phyloP scores from a whole-genome alignment of 306 rosid genomes.

The Rosa persica region DNA sequence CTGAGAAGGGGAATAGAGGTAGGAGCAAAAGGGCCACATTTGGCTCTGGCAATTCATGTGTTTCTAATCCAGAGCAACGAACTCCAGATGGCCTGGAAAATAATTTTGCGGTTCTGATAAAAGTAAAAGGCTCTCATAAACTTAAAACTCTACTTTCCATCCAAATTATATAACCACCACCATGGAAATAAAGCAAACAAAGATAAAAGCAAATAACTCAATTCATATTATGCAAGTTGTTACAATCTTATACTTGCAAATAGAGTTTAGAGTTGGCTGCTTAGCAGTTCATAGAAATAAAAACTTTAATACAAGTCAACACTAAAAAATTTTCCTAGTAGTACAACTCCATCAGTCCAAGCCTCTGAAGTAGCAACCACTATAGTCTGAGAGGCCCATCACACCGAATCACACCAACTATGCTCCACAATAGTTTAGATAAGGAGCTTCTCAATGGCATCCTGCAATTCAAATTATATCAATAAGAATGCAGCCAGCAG shows the following conservation, averaged over 20 bases:
- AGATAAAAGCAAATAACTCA: neutral
- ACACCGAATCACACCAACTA: conserved; percentile 69
- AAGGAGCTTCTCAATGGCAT: conserved; percentile 92
- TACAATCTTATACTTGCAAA: conserved; percentile 24
- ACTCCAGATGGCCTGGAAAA: neutral
- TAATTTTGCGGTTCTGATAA: neutral
- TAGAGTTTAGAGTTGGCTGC: conserved; percentile 23
- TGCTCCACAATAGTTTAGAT: conserved; percentile 42
- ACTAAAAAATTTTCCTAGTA: conserved; percentile 30
- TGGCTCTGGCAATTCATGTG: no score
- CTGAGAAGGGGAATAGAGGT: no score
- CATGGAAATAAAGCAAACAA: neutral
- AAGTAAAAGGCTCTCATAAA: neutral
- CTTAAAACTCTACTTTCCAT: neutral
- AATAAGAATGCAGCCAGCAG: conserved; percentile 13
- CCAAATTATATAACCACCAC: neutral
- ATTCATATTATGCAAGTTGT: conserved; percentile 15
- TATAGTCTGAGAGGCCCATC: conserved; percentile 74
- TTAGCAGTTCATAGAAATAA: conserved; percentile 10
- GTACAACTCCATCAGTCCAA: conserved; percentile 69
- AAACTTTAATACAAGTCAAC: conserved; percentile 29
- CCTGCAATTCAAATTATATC: conserved; percentile 41
- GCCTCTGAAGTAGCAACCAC: conserved; percentile 64
- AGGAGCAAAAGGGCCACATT: no score
- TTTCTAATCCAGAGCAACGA: no score